Evolutionary conservation across 805 yeast species (phyloP), one percentile per base, ranked within the genome.

Genomic region (Lachancea sp.): DNA sequence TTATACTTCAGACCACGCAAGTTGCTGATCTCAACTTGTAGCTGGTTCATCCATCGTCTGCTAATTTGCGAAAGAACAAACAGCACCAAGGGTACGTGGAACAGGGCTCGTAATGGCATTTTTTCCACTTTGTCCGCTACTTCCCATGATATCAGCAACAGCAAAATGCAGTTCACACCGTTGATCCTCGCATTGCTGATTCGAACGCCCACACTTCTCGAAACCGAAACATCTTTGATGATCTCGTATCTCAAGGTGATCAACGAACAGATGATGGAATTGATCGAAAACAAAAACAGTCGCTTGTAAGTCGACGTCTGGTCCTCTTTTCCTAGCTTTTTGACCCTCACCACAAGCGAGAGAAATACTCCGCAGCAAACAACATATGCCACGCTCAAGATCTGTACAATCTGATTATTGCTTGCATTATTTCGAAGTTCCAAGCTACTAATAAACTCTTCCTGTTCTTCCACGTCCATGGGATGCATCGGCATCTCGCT

Each of bases 391-490:
- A 51, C 18, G 16, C 57, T 52, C 30, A 60, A 25, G 8, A 52
- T 27, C 30, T 55, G 57, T 19, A 58, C 48, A 31, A 45, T 49
- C 15, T 41, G 35, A 16, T 51, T 52, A 38, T 62, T 58, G 10
- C 49, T 50, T 13, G 42, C 10, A 30, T 41, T 41, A 38, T 59
- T 60, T 10, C 50, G 53, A 16, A 49, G 27, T 37, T 59, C 63
- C 19, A 63, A 52, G 19, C 42, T 48, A 38, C 53, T 51, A 17
- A 63, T 59, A 43, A 59, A 39, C 30, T 56, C 60, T 33, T 62
- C 67, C 46, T 64, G 68, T 22, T 63, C 68, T 12, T 55, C 62
- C 3, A 54, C 51, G 37, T 61, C 67, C 42, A 64, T 38, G 16
- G 66, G 64, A 9, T 50, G 40, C 11, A 46, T 41, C 2, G 47